Percentiles rank a stretch among this genome's conserved stretches.
phyloP scores from a whole-genome alignment of 805 yeast genomes.

The Vanderwaltozyma verrucispora region DNA sequence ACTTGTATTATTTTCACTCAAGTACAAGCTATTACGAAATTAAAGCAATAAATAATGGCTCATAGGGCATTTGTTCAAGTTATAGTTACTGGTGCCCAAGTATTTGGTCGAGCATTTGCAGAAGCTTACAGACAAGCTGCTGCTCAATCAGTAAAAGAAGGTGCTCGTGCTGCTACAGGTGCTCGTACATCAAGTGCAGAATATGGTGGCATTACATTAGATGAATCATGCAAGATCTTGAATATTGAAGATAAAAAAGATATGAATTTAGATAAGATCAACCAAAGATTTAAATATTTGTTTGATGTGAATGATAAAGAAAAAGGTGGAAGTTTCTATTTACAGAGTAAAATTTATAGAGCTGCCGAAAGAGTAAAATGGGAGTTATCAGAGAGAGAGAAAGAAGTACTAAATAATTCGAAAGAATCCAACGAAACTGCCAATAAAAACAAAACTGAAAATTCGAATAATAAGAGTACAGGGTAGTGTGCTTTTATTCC shows the following conservation, averaged over 20 bases:
- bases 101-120: conserved; percentile 91
- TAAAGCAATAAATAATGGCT: conserved; percentile 40
- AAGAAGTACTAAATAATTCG: too few relatives aligned
- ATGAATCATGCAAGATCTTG: conserved; percentile 85
- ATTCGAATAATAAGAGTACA: too few relatives aligned
- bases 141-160: conserved; percentile 72
- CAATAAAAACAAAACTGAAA: too few relatives aligned
- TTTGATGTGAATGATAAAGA: conserved; percentile 87
- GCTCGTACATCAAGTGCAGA: conserved; percentile 35
- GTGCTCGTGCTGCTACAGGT: conserved; percentile 35
- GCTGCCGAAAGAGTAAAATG: conserved; percentile 86
- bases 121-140: conserved; percentile 97
- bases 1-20: too few relatives aligned
- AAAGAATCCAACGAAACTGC: too few relatives aligned
- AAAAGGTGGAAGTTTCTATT: conserved; percentile 89
- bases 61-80: conserved; percentile 87
- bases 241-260: conserved; percentile 56
- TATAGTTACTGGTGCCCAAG: conserved; percentile 87
- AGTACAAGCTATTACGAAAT: too few relatives aligned
- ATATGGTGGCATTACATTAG: conserved; percentile 68
- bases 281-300: conserved; percentile 65
- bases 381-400: conserved; percentile 39
- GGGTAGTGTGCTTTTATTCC: too few relatives aligned
- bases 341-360: conserved; percentile 86
- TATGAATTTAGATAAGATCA: conserved; percentile 47